A percentile compares a stretch with the other conserved stretches of the same genome.
Evolutionary conservation across 2,329 filamentous ascomycete genomes (phyloP).

Genomic region (Xylaria sp.): DNA sequence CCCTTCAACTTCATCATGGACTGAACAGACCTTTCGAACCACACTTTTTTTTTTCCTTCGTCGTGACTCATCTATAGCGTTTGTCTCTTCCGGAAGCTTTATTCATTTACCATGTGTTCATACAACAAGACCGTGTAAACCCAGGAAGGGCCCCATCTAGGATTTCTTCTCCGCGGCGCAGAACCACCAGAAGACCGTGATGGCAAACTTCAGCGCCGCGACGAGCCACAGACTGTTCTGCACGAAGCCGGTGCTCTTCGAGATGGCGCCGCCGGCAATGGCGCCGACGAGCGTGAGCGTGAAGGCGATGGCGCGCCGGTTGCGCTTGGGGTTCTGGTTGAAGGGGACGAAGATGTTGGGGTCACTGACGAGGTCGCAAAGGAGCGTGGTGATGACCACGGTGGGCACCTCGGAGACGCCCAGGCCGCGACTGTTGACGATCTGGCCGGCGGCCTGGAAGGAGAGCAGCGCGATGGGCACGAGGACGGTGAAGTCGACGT

Average conservation of each 20-base stretch:
- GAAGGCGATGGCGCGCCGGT: constrained; percentile 42
- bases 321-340: constrained; percentile 44
- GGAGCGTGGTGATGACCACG: constrained; percentile 50
- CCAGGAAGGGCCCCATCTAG: not conserved
- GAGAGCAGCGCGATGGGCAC: constrained; percentile 44
- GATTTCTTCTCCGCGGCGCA: constrained; percentile 14
- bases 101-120: too few relatives aligned
- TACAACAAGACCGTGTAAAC: not conserved
- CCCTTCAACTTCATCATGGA: not conserved
- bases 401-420: constrained; percentile 52
- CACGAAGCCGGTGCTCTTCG: constrained; percentile 38
- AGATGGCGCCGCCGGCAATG: constrained; percentile 44
- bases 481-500: constrained; percentile 28
- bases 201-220: constrained; percentile 39
- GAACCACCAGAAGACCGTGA: constrained; percentile 33
- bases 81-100: too few relatives aligned
- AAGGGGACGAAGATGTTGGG: constrained; percentile 41
- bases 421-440: constrained; percentile 46
- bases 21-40: not conserved
- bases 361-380: constrained; percentile 51
- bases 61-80: too few relatives aligned
- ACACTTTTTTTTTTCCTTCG: too few relatives aligned
- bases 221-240: constrained; percentile 42
- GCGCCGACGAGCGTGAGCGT: constrained; percentile 43
- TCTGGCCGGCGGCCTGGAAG: constrained; percentile 52